These are phyloP conservation scores for Citeromyces hawaiiensis DNA, from an alignment of 1,139 yeast genomes.

Conservation along the genomic window DNA sequence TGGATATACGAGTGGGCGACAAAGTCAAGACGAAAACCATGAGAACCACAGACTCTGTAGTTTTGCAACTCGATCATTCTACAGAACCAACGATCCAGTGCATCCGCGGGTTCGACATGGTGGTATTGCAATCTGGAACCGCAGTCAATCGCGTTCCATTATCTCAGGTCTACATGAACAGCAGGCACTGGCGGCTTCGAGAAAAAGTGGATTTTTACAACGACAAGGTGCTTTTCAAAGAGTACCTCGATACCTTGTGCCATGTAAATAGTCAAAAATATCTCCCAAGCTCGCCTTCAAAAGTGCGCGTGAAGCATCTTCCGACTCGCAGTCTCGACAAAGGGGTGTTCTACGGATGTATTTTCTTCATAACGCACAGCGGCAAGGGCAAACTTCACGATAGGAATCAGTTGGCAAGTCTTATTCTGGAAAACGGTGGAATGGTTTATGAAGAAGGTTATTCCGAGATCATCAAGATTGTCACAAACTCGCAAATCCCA, in stretches of 20 bases:
- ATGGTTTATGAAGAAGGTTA: constrained; percentile 34
- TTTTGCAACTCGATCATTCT: constrained; percentile 3
- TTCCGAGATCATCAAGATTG: constrained; percentile 13
- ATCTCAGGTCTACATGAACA: constrained; percentile 6
- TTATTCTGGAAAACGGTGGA: constrained; percentile 33
- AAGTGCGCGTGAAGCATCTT: background rate
- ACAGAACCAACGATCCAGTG: constrained; percentile 2
- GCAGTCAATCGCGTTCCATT: constrained; percentile 2
- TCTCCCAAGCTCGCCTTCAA: constrained; percentile 1
- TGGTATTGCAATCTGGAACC: constrained; percentile 1
- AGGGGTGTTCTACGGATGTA: constrained; percentile 4
- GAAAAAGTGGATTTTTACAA: background rate
- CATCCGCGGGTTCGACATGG: constrained; percentile 3
- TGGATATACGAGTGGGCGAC: constrained; percentile 30
- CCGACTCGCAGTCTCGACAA: background rate
- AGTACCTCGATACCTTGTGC: constrained; percentile 1
- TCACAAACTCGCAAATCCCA: background rate
- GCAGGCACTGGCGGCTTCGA: constrained; percentile 5
- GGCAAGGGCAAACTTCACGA: constrained; percentile 16
- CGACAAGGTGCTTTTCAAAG: constrained; percentile 1
- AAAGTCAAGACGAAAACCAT: constrained; percentile 14
- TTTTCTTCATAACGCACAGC: constrained; percentile 1
- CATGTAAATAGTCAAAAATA: background rate
- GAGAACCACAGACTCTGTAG: constrained; percentile 2
- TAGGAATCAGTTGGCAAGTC: constrained; percentile 19